Conservation (phyloP, 148 eudicot species). For the Chenopodium berlandieri region DNA sequence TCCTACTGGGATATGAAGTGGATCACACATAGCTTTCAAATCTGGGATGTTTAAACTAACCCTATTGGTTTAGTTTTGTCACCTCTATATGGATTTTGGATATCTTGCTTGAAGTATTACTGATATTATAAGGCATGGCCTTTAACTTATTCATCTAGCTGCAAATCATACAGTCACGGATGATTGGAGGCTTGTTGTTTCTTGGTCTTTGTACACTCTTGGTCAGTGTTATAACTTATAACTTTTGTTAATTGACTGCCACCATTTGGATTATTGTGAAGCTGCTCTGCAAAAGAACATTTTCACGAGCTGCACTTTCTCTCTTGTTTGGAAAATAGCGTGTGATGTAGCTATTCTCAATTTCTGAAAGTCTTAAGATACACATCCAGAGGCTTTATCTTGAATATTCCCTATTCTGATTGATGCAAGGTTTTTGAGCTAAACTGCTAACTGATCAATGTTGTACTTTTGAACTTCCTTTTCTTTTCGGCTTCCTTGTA, state of each 20-base stretch:
- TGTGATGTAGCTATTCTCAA: background rate
- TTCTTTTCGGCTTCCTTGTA: background rate
- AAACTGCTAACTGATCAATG: background rate
- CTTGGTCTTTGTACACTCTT: background rate
- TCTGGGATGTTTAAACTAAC: background rate
- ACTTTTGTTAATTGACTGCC: background rate
- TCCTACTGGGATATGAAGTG: background rate
- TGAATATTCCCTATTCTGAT: background rate
- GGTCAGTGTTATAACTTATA: background rate
- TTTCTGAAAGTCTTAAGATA: background rate
- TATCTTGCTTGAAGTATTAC: background rate
- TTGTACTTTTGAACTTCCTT: background rate
- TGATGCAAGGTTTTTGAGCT: background rate
- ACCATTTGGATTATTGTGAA: background rate
- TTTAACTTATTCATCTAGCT: background rate
- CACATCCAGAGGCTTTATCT: background rate
- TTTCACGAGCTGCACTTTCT: background rate
- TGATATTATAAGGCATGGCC: background rate
- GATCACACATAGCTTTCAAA: background rate
- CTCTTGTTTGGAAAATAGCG: background rate
- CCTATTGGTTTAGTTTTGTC: background rate
- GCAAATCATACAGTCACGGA: background rate
- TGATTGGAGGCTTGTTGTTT: background rate
- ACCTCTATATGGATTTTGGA: background rate
- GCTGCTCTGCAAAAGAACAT: background rate